phyloP scores from a whole-genome alignment of 139 green algal species.

The Asterochloris sp. region DNA sequence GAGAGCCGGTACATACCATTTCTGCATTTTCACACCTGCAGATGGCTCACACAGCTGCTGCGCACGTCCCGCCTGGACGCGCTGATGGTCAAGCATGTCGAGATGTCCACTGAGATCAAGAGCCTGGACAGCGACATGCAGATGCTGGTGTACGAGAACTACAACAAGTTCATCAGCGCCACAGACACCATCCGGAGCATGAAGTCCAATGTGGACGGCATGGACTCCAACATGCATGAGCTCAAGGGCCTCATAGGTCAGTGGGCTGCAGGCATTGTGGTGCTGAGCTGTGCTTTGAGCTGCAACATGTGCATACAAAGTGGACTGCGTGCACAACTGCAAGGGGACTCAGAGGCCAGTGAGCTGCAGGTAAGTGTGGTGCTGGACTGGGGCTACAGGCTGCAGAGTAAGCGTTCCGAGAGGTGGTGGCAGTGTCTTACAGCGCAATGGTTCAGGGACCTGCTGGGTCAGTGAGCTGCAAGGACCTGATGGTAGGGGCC shows the following conservation, averaged over 20 bases:
- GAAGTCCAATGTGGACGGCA: slow-evolving; percentile 57
- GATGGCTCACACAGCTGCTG: slow-evolving; percentile 43
- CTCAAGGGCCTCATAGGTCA: slow-evolving; percentile 55
- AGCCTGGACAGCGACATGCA: slow-evolving; percentile 95
- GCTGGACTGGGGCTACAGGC: too few relatives aligned
- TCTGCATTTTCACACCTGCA: background rate
- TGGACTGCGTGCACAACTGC: too few relatives aligned
- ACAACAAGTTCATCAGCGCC: slow-evolving; percentile 97
- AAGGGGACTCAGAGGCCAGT: too few relatives aligned
- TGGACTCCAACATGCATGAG: slow-evolving; percentile 69
- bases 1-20: background rate
- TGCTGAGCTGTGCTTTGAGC: too few relatives aligned
- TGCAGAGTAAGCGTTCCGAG: too few relatives aligned
- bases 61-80: slow-evolving; percentile 52
- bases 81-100: slow-evolving; percentile 72
- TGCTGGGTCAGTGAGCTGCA: too few relatives aligned
- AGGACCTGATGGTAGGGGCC: too few relatives aligned
- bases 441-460: too few relatives aligned
- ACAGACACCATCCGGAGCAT: slow-evolving; percentile 91
- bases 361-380: too few relatives aligned
- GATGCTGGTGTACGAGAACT: slow-evolving; percentile 98
- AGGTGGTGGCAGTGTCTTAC: too few relatives aligned
- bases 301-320: too few relatives aligned
- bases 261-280: background rate
- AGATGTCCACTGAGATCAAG: slow-evolving; percentile 84